Conservation (phyloP, 305 asterid genomes). For the Fraxinus ornus region DNA sequence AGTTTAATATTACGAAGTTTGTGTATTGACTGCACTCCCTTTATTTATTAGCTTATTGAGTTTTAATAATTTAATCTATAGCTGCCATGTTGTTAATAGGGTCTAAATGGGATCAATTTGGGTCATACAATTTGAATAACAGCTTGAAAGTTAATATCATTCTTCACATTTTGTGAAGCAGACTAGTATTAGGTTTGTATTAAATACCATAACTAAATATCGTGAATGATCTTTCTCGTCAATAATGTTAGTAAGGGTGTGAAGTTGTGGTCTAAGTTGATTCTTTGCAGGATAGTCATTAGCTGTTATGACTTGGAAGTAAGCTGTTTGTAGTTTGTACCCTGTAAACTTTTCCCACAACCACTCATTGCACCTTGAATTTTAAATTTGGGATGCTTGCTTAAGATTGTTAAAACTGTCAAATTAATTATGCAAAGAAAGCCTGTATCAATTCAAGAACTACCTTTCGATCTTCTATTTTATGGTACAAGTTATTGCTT, state of each 20-base stretch:
- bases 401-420: not conserved
- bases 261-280: not conserved
- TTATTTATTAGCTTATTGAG: not conserved
- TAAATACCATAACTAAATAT: not conserved
- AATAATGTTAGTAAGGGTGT: not conserved
- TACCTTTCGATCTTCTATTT: not conserved
- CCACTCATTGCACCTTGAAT: not conserved
- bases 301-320: not conserved
- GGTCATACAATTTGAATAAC: not conserved
- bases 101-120: not conserved
- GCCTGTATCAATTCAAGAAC: not conserved
- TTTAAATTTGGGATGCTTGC: not conserved
- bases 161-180: not conserved
- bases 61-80: not conserved
- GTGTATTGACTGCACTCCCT: not conserved
- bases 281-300: not conserved
- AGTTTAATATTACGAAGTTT: not conserved
- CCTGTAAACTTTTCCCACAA: not conserved
- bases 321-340: not conserved
- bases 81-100: not conserved
- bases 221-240: not conserved
- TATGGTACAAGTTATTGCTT: not conserved
- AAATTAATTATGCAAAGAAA: not conserved
- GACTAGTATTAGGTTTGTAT: not conserved
- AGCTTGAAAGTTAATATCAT: not conserved